Base-by-base conservation (phyloP, 2,329 filamentous ascomycete genomes). In the Sclerotinia sclerotiorum region DNA sequence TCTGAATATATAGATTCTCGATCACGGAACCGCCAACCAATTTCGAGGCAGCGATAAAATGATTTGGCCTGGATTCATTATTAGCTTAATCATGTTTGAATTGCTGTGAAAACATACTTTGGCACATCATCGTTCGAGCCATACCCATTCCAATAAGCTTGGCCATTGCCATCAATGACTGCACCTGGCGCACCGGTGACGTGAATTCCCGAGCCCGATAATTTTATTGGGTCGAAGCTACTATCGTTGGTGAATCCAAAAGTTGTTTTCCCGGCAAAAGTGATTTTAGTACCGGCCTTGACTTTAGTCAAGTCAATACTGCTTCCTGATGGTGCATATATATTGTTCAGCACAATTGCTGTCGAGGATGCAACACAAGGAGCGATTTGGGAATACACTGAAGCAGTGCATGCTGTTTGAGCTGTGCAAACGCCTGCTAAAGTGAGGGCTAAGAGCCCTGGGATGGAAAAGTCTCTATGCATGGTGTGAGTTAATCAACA, bases 201-300 rank as follows among this genome's bases (percentile, higher is more conserved):
- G 39, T 81, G 82, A 72, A 89, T 82, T 70, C 81, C 79, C 51
- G 78, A 84, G n/a, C 89, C 89, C 1, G 84, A 84, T 70, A 90
- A 80, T 15, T n/a, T 29, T n/a, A 77, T 76, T 1, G 74, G 72
- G 27, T 71, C 65, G 56, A 75, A 77, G 2, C 29, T 52, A 32
- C 68, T 73, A 15, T 62, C 69, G 48, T 76, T 74, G 4, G 75
- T 75, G 49, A 73, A 76, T 21, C 55, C 74, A 58, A 77, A 76
- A 3, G 75, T 74, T 17, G 88, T 91, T 17, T 80, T 85, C 35
- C 89, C 89, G 65, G 85, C 79, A 78, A 91, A 91, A 69, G 84
- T 87, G 70, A 90, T 81, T 35, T 76, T 81, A 19, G 85, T 84
- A 70, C 82, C 83, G 27, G 79, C 76, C 21, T 82, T 80, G 56